These are phyloP conservation scores for Leccinum pachyderme DNA, from an alignment of 1,284 basidiomycete genomes.

Conservation along the genomic window DNA sequence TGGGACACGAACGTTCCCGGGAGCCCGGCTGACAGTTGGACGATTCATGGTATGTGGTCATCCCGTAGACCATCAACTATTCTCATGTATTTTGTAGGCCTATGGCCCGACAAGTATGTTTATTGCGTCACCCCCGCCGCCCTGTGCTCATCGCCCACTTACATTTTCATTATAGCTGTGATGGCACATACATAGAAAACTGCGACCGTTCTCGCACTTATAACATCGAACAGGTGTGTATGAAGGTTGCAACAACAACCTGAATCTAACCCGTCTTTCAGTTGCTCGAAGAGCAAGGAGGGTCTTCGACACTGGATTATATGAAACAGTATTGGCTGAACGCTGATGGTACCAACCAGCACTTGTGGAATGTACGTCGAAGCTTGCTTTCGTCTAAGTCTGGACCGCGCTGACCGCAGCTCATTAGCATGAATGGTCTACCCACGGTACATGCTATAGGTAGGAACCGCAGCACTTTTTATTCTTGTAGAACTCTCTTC, in stretches of 20 bases:
- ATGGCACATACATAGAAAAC: slow-evolving; percentile 58
- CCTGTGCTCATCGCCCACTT: not conserved
- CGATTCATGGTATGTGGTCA: slow-evolving; percentile 59
- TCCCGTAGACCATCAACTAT: not conserved
- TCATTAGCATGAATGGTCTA: slow-evolving; percentile 63
- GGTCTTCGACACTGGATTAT: slow-evolving; percentile 56
- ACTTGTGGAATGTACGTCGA: slow-evolving; percentile 67
- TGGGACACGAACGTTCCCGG: slow-evolving; percentile 65
- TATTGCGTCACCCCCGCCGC: not conserved
- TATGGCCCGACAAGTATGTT: slow-evolving; percentile 71
- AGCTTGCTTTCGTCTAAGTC: not conserved
- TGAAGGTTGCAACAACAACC: too few species aligned
- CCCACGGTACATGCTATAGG: slow-evolving; percentile 76
- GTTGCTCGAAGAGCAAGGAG: slow-evolving; percentile 61
- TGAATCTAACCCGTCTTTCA: slow-evolving; percentile 24
- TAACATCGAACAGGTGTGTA: slow-evolving; percentile 47
- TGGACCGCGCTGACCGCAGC: slow-evolving; percentile 5
- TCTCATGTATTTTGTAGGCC: slow-evolving; percentile 39
- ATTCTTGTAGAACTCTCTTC: not conserved
- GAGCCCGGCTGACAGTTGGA: slow-evolving; percentile 69
- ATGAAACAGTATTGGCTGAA: slow-evolving; percentile 72
- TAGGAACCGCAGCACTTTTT: slow-evolving; percentile 17
- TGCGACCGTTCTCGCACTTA: slow-evolving; percentile 65
- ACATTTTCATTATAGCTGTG: slow-evolving; percentile 49
- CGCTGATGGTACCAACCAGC: slow-evolving; percentile 59